phyloP scores from a whole-genome alignment of 441 rosid species.

The Lepidium campestre region DNA sequence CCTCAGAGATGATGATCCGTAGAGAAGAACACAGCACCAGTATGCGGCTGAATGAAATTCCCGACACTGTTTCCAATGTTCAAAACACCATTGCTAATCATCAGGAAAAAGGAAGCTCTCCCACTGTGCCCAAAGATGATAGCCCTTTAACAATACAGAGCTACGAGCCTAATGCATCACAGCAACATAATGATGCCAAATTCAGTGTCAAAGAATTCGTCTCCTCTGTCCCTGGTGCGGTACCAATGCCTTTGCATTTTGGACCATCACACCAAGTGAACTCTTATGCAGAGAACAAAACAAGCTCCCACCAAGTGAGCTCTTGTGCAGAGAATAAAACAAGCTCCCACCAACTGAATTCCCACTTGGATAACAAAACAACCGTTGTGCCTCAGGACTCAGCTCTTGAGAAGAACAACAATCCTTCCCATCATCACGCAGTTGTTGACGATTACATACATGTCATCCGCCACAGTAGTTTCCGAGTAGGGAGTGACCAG shows the following conservation, averaged over 20 bases:
- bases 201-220: conserved; percentile 58
- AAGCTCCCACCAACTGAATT: conserved; percentile 19
- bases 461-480: conserved; percentile 80
- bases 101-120: conserved; percentile 41
- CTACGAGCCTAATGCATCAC: conserved; percentile 34
- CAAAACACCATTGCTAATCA: conserved; percentile 18
- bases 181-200: conserved; percentile 55
- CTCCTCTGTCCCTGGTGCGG: conserved; percentile 40
- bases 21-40: conserved; percentile 28
- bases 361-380: conserved; percentile 38
- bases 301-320: conserved; percentile 9
- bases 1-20: conserved; percentile 35
- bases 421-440: conserved; percentile 41
- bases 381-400: conserved; percentile 33
- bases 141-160: conserved; percentile 22
- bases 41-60: conserved; percentile 31
- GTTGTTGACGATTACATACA: conserved; percentile 81
- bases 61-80: conserved; percentile 29
- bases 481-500: conserved; percentile 79
- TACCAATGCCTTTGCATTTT: conserved; percentile 30
- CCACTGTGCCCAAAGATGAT: conserved; percentile 15
- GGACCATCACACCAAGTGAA: conserved; percentile 25
- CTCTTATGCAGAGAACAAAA: background rate
- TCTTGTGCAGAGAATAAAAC: conserved; percentile 37
- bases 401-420: conserved; percentile 34